Base-by-base conservation (phyloP, 768 basidiomycete species). In the Baorangia bicolor region DNA sequence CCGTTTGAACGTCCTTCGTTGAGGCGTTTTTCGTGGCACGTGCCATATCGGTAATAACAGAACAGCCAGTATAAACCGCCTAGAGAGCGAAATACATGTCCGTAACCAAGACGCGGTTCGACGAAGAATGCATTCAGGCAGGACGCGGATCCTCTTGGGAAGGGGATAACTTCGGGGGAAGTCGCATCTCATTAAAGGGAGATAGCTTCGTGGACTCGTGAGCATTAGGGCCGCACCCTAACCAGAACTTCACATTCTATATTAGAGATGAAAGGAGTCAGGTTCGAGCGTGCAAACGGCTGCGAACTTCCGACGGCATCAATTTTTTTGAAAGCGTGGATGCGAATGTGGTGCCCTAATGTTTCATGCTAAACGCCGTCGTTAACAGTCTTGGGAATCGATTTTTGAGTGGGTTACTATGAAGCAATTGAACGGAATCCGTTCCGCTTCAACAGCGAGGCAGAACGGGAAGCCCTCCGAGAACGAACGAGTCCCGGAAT, bases 61-160 rank as follows among this genome's bases (percentile, higher is more conserved):
- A 55, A 56, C 34, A 41, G 34, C 27, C 49, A 38, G 40, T 52
- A 31, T 23, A 39, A n/a, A 27, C 49, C 31, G 28, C 30, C 5
- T 30, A n/a, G 30, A 11, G 51, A 50, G 38, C 34, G 38, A 47
- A 61, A 53, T 23, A 49, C 43, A 51, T 46, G 38, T 28, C 47
- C 47, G 33, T 42, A 64, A 21, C 43, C 46, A 41, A 42, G 42
- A 56, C 27, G 49, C 44, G 5, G 27, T 55, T 51, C 50, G 59
- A 47, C 42, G 45, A 46, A 57, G 45, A 33, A 31, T 37, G 51
- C 25, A 46, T 39, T 46, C 39, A 44, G 21, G 41, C 16, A 31
- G 31, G 28, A 40, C 34, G 65, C 31, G 64, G 64, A 67, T 67
- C 66, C 44, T 53, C 49, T 58, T 37, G 62, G 20, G 66, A 67